Percentiles rank a stretch among this genome's conserved stretches.
Conservation (phyloP, 495 filamentous ascomycete genomes). For the Neurospora terricola region DNA sequence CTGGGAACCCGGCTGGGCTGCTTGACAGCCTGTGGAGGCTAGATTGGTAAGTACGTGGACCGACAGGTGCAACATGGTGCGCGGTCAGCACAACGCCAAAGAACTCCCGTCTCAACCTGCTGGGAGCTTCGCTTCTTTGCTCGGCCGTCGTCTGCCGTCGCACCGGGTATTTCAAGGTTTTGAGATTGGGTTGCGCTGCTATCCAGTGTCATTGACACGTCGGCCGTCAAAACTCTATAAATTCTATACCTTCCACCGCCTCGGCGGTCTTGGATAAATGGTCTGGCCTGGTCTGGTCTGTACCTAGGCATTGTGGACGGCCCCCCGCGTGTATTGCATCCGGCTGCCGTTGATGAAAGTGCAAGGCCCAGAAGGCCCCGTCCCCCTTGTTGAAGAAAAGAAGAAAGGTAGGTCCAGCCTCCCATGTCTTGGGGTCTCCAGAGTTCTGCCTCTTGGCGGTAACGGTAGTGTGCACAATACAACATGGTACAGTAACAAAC, state of each 20-base stretch:
- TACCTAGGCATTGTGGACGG: not conserved
- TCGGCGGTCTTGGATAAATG: not conserved
- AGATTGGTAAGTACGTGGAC: not conserved
- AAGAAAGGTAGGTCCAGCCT: not conserved
- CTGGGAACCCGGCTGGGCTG: not conserved
- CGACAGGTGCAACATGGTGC: not conserved
- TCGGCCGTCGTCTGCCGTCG: not conserved
- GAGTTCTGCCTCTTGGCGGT: not conserved
- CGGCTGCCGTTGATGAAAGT: not conserved
- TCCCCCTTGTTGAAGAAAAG: not conserved
- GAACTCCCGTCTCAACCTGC: not conserved
- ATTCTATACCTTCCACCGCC: not conserved
- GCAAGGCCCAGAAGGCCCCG: not conserved
- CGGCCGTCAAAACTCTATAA: not conserved
- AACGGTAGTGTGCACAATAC: not conserved
- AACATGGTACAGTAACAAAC: not conserved
- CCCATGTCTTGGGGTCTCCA: not conserved
- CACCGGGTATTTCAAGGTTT: not conserved
- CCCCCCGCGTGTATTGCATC: not conserved
- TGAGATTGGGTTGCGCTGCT: not conserved
- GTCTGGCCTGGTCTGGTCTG: not conserved
- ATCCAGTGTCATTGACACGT: not conserved
- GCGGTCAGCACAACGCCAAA: not conserved
- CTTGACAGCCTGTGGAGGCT: not conserved
- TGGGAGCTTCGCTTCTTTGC: not conserved